phyloP scores from a whole-genome alignment of 78 protist genomes.

The Speleostelium caveatum region DNA sequence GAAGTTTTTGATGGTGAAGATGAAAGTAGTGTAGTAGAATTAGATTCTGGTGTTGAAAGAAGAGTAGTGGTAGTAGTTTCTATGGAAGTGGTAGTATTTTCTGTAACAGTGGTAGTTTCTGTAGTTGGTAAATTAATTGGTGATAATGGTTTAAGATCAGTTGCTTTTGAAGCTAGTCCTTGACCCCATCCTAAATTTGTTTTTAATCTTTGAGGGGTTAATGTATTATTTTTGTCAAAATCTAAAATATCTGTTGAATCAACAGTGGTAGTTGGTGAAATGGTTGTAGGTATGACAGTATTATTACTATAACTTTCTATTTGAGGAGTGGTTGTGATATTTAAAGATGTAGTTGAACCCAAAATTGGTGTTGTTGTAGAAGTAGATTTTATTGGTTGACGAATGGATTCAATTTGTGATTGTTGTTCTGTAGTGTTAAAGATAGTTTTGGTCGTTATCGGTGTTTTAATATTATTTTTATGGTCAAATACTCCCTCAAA shows the following conservation, averaged over 20 bases:
- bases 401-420: background rate
- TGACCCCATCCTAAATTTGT: slow-evolving; percentile 26
- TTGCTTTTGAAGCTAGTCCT: slow-evolving; percentile 22
- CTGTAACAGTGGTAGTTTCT: background rate
- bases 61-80: background rate
- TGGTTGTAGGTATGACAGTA: background rate
- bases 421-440: background rate
- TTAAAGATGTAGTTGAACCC: background rate
- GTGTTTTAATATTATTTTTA: background rate
- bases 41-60: background rate
- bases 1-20: background rate
- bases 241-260: background rate
- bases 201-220: background rate
- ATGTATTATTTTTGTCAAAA: background rate
- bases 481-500: background rate
- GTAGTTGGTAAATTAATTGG: background rate
- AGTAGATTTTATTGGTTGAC: background rate
- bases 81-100: background rate
- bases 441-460: background rate
- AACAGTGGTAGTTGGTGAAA: background rate
- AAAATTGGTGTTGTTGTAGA: background rate
- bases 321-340: too few species aligned
- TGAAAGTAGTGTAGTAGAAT: background rate
- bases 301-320: too few species aligned
- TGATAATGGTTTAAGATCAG: background rate